phyloP scores from a whole-genome alignment of 2,329 filamentous ascomycete species.

The Microthyrium microscopicum region DNA sequence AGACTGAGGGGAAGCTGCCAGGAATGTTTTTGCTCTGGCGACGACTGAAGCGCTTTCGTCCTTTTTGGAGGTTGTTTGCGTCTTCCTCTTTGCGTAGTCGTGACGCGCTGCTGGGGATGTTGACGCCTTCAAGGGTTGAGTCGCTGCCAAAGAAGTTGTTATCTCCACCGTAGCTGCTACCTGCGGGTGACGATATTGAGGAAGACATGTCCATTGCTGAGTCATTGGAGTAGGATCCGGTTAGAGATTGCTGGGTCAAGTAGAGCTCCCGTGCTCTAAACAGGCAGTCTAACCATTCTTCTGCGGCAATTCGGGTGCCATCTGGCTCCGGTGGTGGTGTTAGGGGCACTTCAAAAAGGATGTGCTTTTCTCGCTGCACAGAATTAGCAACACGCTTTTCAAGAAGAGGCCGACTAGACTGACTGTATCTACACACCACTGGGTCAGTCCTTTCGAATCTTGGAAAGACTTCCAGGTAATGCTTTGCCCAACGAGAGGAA shows the following conservation, averaged over 20 bases:
- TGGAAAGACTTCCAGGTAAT: conserved; percentile 64
- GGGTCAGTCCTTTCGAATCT: conserved; percentile 73
- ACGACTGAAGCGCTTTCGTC: conserved; percentile 63
- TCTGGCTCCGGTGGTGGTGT: conserved; percentile 46
- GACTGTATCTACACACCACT: conserved; percentile 90
- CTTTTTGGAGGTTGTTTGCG: conserved; percentile 37
- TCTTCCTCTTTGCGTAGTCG: conserved; percentile 6
- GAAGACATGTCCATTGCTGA: conserved; percentile 26
- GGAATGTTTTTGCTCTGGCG: conserved; percentile 84
- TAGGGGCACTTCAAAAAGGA: conserved; percentile 87
- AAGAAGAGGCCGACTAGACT: conserved; percentile 23
- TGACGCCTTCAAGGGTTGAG: conserved; percentile 22
- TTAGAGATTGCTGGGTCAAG: conserved; percentile 54
- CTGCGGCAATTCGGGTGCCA: conserved; percentile 49
- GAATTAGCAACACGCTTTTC: not conserved
- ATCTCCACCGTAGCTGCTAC: conserved; percentile 51
- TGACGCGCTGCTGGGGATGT: conserved; percentile 35
- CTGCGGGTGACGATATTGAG: conserved; percentile 56
- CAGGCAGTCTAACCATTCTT: conserved; percentile 85
- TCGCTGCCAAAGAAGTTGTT: conserved; percentile 2
- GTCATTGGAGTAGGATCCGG: conserved; percentile 46
- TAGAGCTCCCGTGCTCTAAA: conserved; percentile 78
- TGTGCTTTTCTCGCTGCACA: conserved; percentile 48
- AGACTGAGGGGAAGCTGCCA: too few species aligned
- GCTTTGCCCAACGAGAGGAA: conserved; percentile 63